Evolutionary conservation across 2,329 filamentous ascomycete genomes (phyloP), one percentile per base, ranked within the genome.

Genomic region (Remersonia thermophila): DNA sequence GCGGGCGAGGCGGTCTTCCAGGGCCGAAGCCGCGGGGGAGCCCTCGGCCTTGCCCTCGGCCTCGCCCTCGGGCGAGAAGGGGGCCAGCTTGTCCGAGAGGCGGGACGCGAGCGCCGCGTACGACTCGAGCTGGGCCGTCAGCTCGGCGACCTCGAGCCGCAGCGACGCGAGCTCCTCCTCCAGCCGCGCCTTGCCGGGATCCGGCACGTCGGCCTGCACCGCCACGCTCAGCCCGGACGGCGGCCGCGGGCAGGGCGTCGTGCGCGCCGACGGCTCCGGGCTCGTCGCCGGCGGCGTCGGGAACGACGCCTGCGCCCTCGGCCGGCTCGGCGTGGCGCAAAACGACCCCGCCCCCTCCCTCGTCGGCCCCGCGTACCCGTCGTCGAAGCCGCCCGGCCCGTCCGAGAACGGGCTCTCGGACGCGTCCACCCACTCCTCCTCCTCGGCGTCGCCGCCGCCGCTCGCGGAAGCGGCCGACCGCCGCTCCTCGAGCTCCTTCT

Each of bases 221-320:
- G 55, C 51, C 12, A 54, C 51, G 0, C 45, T 30, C 2, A 44
- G 42, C 20, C 20, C 5, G 5, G 20, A 23, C 5, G 20, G 20
- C 9, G 5, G 20, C 0, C 44, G 47, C 1, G 56, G 61, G 28
- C 50, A 58, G 0, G 68, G 67, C 2, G 65, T 63, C 0, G 49
- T 39, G 0, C 54, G 51, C 4, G 44, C 44, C 2, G 51, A 40
- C 44, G 55, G 35, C 8, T 33, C 45, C 1, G 67, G 66, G 29
- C 71, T 75, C 0, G 71, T 75, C 2, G 65, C 61, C 1, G 71
- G 71, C 0, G 71, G 71, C 0, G 69, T 71, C 4, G 65, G 65
- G 43, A 74, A 73, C 0, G 68, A 71, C n/a, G 54, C 50, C 30
- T 55, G 51, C 29, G 51, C 40, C 6, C 45, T 37, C 11, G 55